phyloP scores from a whole-genome alignment of 179 eudicot species.

The Nepenthes alata region DNA sequence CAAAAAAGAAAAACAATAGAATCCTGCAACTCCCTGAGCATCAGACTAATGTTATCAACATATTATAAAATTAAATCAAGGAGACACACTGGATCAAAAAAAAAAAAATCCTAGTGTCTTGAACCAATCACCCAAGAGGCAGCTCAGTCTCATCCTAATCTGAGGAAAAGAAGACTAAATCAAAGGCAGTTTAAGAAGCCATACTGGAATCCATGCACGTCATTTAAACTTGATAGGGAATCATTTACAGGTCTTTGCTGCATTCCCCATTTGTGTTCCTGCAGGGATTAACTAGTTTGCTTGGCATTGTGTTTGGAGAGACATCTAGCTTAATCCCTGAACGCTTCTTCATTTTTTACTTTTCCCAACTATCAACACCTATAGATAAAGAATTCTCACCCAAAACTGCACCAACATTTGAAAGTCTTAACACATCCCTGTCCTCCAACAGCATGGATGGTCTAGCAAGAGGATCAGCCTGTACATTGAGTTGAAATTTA shows the following conservation, averaged over 20 bases:
- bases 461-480: conserved; percentile 35
- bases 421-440: conserved; percentile 30
- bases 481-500: conserved; percentile 23
- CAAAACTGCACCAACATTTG: conserved; percentile 24
- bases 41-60: no score
- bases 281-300: conserved; percentile 33
- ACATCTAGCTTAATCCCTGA: conserved; percentile 53
- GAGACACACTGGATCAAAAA: no score
- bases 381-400: conserved; percentile 34
- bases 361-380: conserved; percentile 52
- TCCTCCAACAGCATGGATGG: conserved; percentile 39
- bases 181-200: conserved; percentile 5
- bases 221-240: conserved; percentile 29
- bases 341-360: conserved; percentile 55
- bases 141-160: neutral
- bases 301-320: conserved; percentile 23
- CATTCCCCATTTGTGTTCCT: conserved; percentile 47
- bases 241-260: conserved; percentile 39
- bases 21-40: no score
- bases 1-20: no score
- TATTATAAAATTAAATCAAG: no score
- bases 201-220: conserved; percentile 47
- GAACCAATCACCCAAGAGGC: no score
- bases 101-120: no score
- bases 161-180: neutral